Evolutionary conservation across 169 alveolate genomes (phyloP).

Genomic region (Plasmodium billcollinsi): DNA sequence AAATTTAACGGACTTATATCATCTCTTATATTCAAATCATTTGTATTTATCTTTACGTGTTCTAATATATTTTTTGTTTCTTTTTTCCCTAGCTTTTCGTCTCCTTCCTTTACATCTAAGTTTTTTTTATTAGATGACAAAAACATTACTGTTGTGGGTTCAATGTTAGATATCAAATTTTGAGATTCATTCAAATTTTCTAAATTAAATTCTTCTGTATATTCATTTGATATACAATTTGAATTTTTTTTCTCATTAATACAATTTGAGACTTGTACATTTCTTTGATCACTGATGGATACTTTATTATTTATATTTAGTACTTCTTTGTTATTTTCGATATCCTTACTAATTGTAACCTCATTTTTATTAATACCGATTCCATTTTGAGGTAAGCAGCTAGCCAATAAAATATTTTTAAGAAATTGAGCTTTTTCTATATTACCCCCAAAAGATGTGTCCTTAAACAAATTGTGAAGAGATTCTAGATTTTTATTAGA

Average conservation of each 20-base stretch:
- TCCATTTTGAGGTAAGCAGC: not conserved
- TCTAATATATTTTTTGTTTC: not conserved
- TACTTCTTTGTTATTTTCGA: not conserved
- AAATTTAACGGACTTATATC: conserved; percentile 20
- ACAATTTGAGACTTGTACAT: not conserved
- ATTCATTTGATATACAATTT: not conserved
- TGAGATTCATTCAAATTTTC: too few relatives aligned
- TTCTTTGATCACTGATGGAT: too few relatives aligned
- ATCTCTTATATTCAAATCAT: too few relatives aligned
- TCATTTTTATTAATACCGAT: not conserved
- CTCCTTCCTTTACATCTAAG: conserved; percentile 1
- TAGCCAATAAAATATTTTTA: not conserved
- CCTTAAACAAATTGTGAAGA: conserved; percentile 18
- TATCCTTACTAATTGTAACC: not conserved
- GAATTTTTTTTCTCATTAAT: not conserved
- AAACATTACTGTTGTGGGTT: too few relatives aligned
- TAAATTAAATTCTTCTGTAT: not conserved
- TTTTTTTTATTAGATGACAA: not conserved
- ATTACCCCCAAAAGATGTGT: not conserved
- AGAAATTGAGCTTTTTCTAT: not conserved
- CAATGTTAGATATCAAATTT: too few relatives aligned
- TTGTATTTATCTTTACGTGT: too few relatives aligned
- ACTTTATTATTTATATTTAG: too few relatives aligned
- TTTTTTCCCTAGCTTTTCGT: not conserved
- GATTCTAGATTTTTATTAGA: conserved; percentile 47